phyloP scores from a whole-genome alignment of 1,284 basidiomycete genomes.

The Apiotrichum veenhuisii region DNA sequence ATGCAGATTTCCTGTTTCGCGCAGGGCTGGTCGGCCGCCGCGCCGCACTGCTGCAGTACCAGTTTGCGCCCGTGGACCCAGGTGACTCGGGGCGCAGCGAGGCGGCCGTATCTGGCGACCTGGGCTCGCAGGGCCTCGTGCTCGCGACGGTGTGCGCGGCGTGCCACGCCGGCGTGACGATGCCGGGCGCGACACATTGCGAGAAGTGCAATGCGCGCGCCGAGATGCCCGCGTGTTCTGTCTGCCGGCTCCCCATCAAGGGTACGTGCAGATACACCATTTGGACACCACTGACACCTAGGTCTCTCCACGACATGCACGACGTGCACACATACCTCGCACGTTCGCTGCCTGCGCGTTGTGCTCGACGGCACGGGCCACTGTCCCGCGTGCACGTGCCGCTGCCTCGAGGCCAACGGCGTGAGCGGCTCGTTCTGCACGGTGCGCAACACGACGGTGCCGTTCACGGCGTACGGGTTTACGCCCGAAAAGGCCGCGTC shows the following conservation, averaged over 20 bases:
- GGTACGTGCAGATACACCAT: conserved; percentile 55
- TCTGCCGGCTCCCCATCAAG: conserved; percentile 71
- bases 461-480: neutral
- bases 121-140: conserved; percentile 6
- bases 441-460: conserved; percentile 3
- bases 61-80: conserved; percentile 40
- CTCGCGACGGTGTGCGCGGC: conserved; percentile 15
- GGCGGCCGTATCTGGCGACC: conserved; percentile 14
- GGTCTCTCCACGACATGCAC: conserved; percentile 68
- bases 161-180: conserved; percentile 9
- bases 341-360: conserved; percentile 56
- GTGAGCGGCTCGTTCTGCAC: conserved; percentile 18
- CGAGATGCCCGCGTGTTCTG: conserved; percentile 12
- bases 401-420: conserved; percentile 26
- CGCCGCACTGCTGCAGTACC: conserved; percentile 62
- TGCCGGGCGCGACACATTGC: conserved; percentile 4
- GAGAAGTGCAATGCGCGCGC: neutral
- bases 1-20: conserved; percentile 68
- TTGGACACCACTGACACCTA: conserved; percentile 32
- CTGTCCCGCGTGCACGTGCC: conserved; percentile 40
- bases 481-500: neutral
- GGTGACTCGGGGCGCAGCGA: neutral
- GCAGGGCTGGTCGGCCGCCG: conserved; percentile 67
- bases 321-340: conserved; percentile 63
- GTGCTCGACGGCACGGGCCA: conserved; percentile 11